phyloP scores from a whole-genome alignment of 1,284 basidiomycete species.

The Hypsizygus ulmarius region DNA sequence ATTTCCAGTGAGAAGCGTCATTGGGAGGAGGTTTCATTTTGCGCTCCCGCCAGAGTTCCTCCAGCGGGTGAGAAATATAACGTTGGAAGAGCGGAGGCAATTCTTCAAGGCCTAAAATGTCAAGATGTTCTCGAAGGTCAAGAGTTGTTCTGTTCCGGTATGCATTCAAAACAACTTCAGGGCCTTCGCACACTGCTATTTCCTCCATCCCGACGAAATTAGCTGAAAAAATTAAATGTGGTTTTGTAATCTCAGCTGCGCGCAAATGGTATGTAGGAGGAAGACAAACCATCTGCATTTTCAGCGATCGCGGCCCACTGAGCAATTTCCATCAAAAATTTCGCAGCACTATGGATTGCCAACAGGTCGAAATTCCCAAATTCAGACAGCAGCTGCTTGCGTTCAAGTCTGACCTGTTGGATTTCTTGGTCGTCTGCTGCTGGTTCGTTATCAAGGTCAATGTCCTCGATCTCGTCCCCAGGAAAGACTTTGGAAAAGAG shows the following conservation, averaged over 20 bases:
- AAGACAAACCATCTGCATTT: constrained; percentile 4
- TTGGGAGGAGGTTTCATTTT: constrained; percentile 19
- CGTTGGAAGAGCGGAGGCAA: constrained; percentile 4
- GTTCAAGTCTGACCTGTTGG: constrained; percentile 10
- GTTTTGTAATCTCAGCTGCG: background rate
- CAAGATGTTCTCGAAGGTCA: background rate
- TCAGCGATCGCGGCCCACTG: constrained; percentile 2
- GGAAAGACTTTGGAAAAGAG: constrained; percentile 23
- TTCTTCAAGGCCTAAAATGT: constrained; percentile 4
- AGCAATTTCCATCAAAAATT: constrained; percentile 24
- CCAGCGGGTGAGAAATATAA: constrained; percentile 24
- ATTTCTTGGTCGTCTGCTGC: constrained; percentile 15
- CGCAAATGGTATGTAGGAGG: background rate
- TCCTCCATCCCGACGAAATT: constrained; percentile 3
- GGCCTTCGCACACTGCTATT: constrained; percentile 15
- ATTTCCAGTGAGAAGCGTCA: constrained; percentile 22
- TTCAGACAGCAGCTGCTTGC: constrained; percentile 20
- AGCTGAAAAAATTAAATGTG: background rate
- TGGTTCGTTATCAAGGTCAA: constrained; percentile 15
- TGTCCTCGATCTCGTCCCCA: constrained; percentile 5
- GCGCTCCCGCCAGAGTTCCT: constrained; percentile 23
- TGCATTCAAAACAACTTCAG: constrained; percentile 15
- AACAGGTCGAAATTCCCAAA: constrained; percentile 26
- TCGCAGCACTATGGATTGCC: constrained; percentile 25
- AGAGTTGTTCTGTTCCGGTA: constrained; percentile 5